Evolutionary conservation across 169 alveolate genomes (phyloP).

Genomic region (Perkinsus chesapeaki): DNA sequence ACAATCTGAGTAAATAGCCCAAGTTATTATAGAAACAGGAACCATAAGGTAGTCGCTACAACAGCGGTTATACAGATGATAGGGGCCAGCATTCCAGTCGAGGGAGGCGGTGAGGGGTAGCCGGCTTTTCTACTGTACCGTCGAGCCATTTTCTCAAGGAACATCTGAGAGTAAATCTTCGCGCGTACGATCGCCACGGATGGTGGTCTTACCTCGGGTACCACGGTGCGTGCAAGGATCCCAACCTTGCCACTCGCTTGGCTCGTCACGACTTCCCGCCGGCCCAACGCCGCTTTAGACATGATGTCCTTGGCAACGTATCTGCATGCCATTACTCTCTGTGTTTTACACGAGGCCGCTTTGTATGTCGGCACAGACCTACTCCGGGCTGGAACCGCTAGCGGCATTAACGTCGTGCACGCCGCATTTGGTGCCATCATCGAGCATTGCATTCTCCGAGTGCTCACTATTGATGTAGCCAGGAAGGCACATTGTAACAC

Average conservation of each 20-base stretch:
- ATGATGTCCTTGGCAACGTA: background rate
- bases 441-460: background rate
- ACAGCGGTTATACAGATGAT: background rate
- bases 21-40: background rate
- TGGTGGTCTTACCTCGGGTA: background rate
- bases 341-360: too few species aligned
- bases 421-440: background rate
- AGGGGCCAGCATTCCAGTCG: background rate
- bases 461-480: background rate
- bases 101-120: background rate
- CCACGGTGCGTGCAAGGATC: background rate
- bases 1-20: too few species aligned
- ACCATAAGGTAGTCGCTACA: background rate
- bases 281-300: background rate
- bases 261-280: background rate
- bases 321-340: too few species aligned
- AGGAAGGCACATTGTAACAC: background rate
- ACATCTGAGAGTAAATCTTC: background rate
- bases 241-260: background rate
- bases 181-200: background rate
- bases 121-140: background rate
- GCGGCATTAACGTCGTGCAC: background rate
- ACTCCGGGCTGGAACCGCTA: background rate
- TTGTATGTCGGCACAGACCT: too few species aligned
- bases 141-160: background rate